Evolutionary conservation across 352 stramenopile species (phyloP).

Genomic region (Phytophthora nicotianae): DNA sequence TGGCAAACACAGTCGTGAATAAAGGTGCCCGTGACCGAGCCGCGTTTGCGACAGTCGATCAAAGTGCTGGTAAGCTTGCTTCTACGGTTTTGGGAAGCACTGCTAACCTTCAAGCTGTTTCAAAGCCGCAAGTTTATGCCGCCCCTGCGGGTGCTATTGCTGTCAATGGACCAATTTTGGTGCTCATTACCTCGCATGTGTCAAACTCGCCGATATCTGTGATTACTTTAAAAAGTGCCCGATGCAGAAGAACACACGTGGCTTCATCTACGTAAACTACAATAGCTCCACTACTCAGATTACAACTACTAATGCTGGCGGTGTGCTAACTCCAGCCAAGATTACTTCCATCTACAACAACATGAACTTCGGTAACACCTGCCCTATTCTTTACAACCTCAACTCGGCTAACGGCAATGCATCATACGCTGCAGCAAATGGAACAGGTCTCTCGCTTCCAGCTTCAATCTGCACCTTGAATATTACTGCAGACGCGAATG

Average conservation of each 20-base stretch:
- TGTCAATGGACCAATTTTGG: not conserved
- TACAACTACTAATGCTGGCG: not conserved
- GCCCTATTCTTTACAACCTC: slow-evolving; percentile 3
- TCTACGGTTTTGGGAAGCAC: not conserved
- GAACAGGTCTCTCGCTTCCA: not conserved
- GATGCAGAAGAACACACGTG: slow-evolving; percentile 10
- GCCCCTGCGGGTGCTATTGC: not conserved
- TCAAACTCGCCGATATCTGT: not conserved
- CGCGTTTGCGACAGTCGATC: not conserved
- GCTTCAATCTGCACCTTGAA: not conserved
- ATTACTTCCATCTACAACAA: slow-evolving; percentile 1
- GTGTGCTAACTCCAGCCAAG: not conserved
- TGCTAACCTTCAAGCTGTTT: slow-evolving; percentile 6
- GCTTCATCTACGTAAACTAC: slow-evolving; percentile 10
- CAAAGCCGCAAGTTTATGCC: slow-evolving; percentile 2
- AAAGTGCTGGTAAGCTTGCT: slow-evolving; percentile 2
- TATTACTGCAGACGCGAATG: slow-evolving; percentile 4
- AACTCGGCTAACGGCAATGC: not conserved
- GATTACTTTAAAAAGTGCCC: not conserved
- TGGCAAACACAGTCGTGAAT: not conserved
- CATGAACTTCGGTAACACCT: slow-evolving; percentile 16
- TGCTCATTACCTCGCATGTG: slow-evolving; percentile 7
- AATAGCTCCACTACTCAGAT: not conserved
- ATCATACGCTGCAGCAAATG: not conserved
- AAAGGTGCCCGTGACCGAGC: not conserved